Conservation (phyloP, 2,329 filamentous ascomycete genomes). For the Pseudocercospora vitis region DNA sequence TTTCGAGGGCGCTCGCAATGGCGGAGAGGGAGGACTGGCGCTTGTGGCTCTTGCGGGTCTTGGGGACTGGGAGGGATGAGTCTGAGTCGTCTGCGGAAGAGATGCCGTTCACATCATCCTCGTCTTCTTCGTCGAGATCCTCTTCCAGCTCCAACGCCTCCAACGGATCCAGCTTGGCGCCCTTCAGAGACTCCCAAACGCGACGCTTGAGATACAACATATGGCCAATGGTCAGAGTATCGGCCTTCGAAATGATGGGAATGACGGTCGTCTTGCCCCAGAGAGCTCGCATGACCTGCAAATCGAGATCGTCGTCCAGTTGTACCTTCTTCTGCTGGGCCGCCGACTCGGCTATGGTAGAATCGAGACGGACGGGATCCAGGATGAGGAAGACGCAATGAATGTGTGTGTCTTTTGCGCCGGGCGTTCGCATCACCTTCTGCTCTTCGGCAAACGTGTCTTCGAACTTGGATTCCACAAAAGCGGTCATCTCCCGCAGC, state of each 20-base stretch:
- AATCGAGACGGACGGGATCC: slow-evolving; percentile 78
- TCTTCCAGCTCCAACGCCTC: slow-evolving; percentile 82
- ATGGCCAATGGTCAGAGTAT: slow-evolving; percentile 92
- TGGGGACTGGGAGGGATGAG: slow-evolving; percentile 21
- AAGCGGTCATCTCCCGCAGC: slow-evolving; percentile 83
- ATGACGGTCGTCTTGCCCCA: slow-evolving; percentile 94
- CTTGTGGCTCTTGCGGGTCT: slow-evolving; percentile 24
- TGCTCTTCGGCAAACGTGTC: slow-evolving; percentile 97
- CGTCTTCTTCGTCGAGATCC: slow-evolving; percentile 57
- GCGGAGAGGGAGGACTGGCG: slow-evolving; percentile 31
- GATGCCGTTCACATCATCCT: slow-evolving; percentile 47
- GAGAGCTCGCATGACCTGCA: slow-evolving; percentile 83
- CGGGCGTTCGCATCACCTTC: slow-evolving; percentile 91
- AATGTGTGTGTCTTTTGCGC: slow-evolving; percentile 93
- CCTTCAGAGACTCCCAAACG: slow-evolving; percentile 85
- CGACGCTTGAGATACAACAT: slow-evolving; percentile 90
- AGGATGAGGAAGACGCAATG: slow-evolving; percentile 92
- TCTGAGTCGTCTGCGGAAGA: slow-evolving; percentile 35
- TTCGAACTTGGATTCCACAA: slow-evolving; percentile 97
- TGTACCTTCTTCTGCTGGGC: slow-evolving; percentile 22
- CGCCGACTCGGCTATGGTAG: slow-evolving; percentile 52
- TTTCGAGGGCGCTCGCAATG: slow-evolving; percentile 32
- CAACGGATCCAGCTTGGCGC: slow-evolving; percentile 81
- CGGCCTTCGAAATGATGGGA: slow-evolving; percentile 92
- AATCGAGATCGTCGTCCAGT: slow-evolving; percentile 83